Evolutionary conservation across 164 flowering plant genomes (phyloP).

Genomic region (Brasenia schreberi): DNA sequence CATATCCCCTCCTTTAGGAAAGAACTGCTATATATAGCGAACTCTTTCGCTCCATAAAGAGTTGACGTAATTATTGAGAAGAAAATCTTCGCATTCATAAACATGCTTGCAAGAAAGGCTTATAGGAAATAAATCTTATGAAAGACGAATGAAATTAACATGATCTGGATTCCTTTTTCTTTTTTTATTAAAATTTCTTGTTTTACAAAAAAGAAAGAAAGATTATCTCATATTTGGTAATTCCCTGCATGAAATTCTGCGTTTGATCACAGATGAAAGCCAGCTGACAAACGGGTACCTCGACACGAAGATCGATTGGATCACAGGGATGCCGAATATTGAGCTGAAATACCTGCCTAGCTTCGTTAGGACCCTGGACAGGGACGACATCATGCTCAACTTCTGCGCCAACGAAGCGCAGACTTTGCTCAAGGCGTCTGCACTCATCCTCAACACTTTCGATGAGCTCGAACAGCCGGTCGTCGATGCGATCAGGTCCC

Average conservation of each 20-base stretch:
- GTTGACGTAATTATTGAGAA: too few species aligned
- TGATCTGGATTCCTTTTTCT: too few species aligned
- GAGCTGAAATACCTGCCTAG: conserved; percentile 6
- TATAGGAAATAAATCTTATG: too few species aligned
- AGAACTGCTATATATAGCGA: too few species aligned
- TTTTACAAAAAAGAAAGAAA: too few species aligned
- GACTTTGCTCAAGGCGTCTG: neutral
- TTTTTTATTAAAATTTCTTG: too few species aligned
- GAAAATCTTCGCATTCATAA: too few species aligned
- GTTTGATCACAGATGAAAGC: conserved; percentile 2
- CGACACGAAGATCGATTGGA: conserved; percentile 3
- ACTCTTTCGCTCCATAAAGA: too few species aligned
- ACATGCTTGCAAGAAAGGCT: too few species aligned
- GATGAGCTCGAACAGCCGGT: conserved; percentile 6
- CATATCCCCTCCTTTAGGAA: too few species aligned
- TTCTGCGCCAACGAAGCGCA: neutral
- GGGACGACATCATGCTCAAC: conserved; percentile 7
- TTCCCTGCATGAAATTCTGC: neutral
- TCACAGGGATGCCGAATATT: conserved; percentile 4
- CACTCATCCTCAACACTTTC: conserved; percentile 7
- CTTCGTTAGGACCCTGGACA: conserved; percentile 5
- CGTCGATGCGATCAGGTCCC: conserved; percentile 2
- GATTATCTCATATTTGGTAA: too few species aligned
- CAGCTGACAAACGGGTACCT: conserved; percentile 4
- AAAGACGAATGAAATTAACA: too few species aligned